Base-by-base conservation (phyloP, 352 stramenopile genomes). In the Pythium brassicae region DNA sequence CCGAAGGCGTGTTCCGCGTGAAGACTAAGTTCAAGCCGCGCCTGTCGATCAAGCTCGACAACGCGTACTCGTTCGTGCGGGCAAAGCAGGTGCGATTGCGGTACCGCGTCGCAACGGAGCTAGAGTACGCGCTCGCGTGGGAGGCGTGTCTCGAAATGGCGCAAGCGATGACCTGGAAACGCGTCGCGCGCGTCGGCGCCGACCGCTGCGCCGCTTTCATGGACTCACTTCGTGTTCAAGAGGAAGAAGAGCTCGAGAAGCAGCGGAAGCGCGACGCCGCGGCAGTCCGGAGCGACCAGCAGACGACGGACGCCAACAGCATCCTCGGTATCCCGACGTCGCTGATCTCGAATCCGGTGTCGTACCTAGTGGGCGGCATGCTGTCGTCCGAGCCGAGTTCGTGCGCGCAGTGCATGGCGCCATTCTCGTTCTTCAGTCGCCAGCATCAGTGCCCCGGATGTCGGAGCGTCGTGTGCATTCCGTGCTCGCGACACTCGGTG, bases 401-500 rank as follows among this genome's bases (percentile, higher is more conserved):
- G 0, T 89, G 79, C 35, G 64, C 73, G 8, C 77, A 87, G 51
- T 92, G 82, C 34, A 54, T 87, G 35, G 59, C 65, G 2, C 69
- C 68, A 25, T 90, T 92, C 50, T 83, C 79, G 10, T 88, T 88
- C 56, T 92, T 92, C 62, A 86, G 77, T 57, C 75, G 82, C 6
- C 76, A 87, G 26, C 61, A 75, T 39, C 48, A 65, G 25, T 92
- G 82, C 19, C 72, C 74, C 0, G 61, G 62, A 1, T 92, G 82
- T 43, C 66, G 73, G 23, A 71, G 66, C 14, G 47, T 76, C 5
- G 68, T 89, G 5, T 92, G 82, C 52, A 66, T 83, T 11, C 63
- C 64, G 12, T 92, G 82, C 25, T 87, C 75, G 27, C 68, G 79
- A 1, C 82, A 92, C 42, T 68, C 72, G 8, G 53, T 69, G 8